phyloP scores from a whole-genome alignment of 2,329 filamentous ascomycete genomes.

The Ceratocystis ficicola region DNA sequence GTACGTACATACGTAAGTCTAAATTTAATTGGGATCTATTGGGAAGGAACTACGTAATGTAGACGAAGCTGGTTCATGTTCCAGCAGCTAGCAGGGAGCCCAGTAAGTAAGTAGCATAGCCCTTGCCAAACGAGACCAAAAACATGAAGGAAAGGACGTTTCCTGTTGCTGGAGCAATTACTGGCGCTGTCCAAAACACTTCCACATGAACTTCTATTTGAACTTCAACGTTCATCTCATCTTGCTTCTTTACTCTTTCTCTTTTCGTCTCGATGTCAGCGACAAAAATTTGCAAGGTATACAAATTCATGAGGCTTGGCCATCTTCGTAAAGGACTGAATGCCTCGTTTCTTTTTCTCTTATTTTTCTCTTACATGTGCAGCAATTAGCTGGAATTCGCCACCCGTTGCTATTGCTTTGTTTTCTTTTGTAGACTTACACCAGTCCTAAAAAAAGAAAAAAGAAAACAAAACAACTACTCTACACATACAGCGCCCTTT shows the following conservation, averaged over 20 bases:
- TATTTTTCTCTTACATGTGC: neutral
- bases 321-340: neutral
- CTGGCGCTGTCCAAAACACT: neutral
- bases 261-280: neutral
- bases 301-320: neutral
- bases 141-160: neutral
- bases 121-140: neutral
- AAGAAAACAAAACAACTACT: neutral
- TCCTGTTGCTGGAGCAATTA: neutral
- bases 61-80: neutral
- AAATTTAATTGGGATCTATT: neutral
- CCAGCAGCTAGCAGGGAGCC: neutral
- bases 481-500: neutral
- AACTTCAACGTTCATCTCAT: neutral
- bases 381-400: neutral
- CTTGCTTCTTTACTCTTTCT: neutral
- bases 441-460: neutral
- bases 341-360: neutral
- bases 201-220: no score
- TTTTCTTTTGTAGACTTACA: neutral
- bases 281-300: neutral
- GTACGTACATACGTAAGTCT: neutral
- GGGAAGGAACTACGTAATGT: neutral
- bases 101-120: neutral
- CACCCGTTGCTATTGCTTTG: conserved; percentile 3